phyloP scores from a whole-genome alignment of 1,284 basidiomycete genomes.

The Rhodotorula sp. region DNA sequence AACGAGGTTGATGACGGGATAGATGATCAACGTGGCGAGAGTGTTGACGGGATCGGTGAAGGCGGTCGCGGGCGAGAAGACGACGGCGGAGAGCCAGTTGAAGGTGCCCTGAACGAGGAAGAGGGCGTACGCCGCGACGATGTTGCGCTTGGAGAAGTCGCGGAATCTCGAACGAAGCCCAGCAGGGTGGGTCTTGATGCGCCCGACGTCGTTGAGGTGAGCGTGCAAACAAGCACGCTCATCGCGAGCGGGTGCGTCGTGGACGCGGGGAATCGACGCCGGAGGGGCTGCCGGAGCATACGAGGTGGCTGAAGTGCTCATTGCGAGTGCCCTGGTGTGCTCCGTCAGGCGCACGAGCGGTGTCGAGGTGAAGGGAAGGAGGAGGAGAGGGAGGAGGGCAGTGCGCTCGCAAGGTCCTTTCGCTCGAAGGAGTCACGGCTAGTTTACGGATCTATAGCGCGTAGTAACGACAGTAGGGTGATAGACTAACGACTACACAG shows the following conservation, averaged over 20 bases:
- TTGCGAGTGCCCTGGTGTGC: background rate
- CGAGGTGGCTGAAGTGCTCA: background rate
- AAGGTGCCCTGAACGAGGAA: constrained; percentile 1
- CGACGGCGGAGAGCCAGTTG: constrained; percentile 4
- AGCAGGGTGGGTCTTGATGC: background rate
- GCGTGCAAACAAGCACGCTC: too few species aligned
- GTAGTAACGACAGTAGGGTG: too few species aligned
- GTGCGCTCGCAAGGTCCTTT: background rate
- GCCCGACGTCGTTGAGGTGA: constrained; percentile 1
- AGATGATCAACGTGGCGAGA: background rate
- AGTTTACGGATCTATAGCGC: too few species aligned
- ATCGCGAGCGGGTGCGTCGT: too few species aligned
- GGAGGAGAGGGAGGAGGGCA: background rate
- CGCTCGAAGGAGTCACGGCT: background rate
- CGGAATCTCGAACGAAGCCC: background rate
- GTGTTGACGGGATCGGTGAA: constrained; percentile 25
- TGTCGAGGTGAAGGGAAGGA: background rate
- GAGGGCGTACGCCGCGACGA: constrained; percentile 1
- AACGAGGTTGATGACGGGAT: constrained; percentile 4
- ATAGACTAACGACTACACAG: background rate
- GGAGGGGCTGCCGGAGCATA: background rate
- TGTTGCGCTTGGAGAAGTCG: background rate
- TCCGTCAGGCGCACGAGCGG: background rate
- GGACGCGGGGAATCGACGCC: background rate
- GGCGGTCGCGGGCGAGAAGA: constrained; percentile 22